Base-by-base conservation (phyloP, 2,329 filamentous ascomycete genomes). In the Talaromyces sp. region DNA sequence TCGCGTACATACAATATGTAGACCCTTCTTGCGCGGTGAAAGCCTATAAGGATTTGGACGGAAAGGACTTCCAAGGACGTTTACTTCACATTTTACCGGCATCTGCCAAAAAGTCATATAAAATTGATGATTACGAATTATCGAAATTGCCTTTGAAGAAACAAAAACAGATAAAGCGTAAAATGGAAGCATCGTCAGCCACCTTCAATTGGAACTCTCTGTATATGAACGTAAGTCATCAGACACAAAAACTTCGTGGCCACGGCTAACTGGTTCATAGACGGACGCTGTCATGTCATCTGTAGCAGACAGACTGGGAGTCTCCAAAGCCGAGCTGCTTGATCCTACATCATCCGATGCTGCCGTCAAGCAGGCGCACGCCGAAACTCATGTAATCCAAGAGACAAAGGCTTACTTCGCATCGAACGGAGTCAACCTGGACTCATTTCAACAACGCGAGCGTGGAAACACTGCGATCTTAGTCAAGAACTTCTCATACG, bases 161-260 rank as follows among this genome's bases (percentile, higher is more conserved):
- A 75, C 95, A 98, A 75, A 92, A 92, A 68, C 85, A 96, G 70
- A 90, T 98, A 67, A 91, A 90, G 73, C 90, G 90, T 70, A 96
- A 91, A 77, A 84, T 88, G 56, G 89, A 93, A 69, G 91, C 93
- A 25, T 84, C 90, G 9, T 88, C 88, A 32, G 86, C 84, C 55
- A 87, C 85, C 1, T 98, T 98, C 78, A 96, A 93, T 73, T 99
- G 95, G 95, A 99, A 99, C 80, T 93, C 93, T n/a, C 81, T 99
- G n/a, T 99, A 95, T 76, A 96, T 99, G 90, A 97, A 90, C 76
- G 90, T 92, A 78, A 74, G 73, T 73, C 11, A 22, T 54, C 25
- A 56, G 59, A 33, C 53, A 39, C 10, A 17, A 27, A 25, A 1
- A 9, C 19, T n/a, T 22, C 32, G 25, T 30, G 33, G 22, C 69